Percentiles rank a stretch among this genome's conserved stretches.
phyloP scores from a whole-genome alignment of 2,329 filamentous ascomycete genomes.

The Tolypocladium pustulatum region DNA sequence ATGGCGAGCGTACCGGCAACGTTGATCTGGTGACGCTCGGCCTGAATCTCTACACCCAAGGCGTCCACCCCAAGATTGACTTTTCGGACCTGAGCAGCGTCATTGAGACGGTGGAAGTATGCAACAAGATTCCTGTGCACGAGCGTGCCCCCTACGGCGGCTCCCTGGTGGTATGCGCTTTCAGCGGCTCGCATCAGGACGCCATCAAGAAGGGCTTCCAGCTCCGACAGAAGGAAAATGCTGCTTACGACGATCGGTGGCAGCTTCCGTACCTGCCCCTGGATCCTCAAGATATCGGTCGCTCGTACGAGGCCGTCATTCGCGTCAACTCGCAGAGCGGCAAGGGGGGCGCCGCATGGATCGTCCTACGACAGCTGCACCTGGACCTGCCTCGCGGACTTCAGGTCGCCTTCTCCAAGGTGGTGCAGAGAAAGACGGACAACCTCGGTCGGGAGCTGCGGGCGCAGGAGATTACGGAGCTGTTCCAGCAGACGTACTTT shows the following conservation, averaged over 20 bases:
- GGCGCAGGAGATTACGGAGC: slow-evolving; percentile 68
- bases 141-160: slow-evolving; percentile 85
- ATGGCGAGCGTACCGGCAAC: slow-evolving; percentile 91
- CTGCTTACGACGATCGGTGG: slow-evolving; percentile 60
- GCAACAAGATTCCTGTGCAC: slow-evolving; percentile 91
- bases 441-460: slow-evolving; percentile 73
- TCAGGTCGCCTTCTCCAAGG: slow-evolving; percentile 80
- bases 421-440: slow-evolving; percentile 78
- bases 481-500: slow-evolving; percentile 87
- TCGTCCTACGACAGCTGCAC: slow-evolving; percentile 79
- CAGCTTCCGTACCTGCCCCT: slow-evolving; percentile 84
- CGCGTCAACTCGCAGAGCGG: slow-evolving; percentile 94
- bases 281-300: slow-evolving; percentile 85
- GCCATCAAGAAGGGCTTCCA: slow-evolving; percentile 91
- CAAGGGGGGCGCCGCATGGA: slow-evolving; percentile 90
- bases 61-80: slow-evolving; percentile 74
- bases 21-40: slow-evolving; percentile 89
- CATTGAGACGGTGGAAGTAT: slow-evolving; percentile 82
- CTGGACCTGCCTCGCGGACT: slow-evolving; percentile 88
- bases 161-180: slow-evolving; percentile 83
- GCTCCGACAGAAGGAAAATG: slow-evolving; percentile 49
- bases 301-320: slow-evolving; percentile 96
- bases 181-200: slow-evolving; percentile 87
- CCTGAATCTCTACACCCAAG: slow-evolving; percentile 91
- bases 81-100: slow-evolving; percentile 81